Percentiles rank a stretch among this genome's conserved stretches.
phyloP scores from a whole-genome alignment of 1,139 yeast species.

The Sugiyamaella castrensis region DNA sequence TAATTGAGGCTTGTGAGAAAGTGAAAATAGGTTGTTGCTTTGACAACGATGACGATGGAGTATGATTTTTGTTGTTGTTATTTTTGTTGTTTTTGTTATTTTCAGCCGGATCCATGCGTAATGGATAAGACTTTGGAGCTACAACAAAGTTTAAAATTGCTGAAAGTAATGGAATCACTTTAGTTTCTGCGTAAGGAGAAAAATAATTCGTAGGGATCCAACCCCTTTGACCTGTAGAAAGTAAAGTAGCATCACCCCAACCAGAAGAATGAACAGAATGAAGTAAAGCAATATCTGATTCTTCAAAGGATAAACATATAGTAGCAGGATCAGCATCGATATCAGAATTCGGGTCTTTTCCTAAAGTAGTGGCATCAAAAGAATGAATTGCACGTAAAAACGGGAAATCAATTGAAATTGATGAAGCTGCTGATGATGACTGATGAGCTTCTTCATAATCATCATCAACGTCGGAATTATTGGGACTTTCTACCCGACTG shows the following conservation, averaged over 20 bases:
- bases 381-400: constrained; percentile 66
- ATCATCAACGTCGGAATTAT: constrained; percentile 7
- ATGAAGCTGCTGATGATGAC: constrained; percentile 14
- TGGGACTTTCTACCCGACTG: neutral
- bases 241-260: constrained; percentile 93
- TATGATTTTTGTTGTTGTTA: neutral
- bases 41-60: neutral
- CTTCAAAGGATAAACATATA: constrained; percentile 78
- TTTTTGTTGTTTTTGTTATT: neutral
- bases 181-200: constrained; percentile 48
- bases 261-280: constrained; percentile 91
- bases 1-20: constrained; percentile 44
- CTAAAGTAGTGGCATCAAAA: constrained; percentile 65
- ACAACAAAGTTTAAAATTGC: constrained; percentile 74
- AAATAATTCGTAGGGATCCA: constrained; percentile 98
- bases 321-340: constrained; percentile 55
- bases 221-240: constrained; percentile 72
- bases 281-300: constrained; percentile 78
- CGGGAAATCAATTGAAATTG: constrained; percentile 32
- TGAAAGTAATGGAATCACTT: constrained; percentile 55
- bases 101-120: constrained; percentile 17
- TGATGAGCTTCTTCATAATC: constrained; percentile 12
- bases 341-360: constrained; percentile 37
- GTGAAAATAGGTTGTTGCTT: constrained; percentile 24
- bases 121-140: constrained; percentile 47